phyloP scores from a whole-genome alignment of 2,329 filamentous ascomycete species.

The Exserohilum rostratum region DNA sequence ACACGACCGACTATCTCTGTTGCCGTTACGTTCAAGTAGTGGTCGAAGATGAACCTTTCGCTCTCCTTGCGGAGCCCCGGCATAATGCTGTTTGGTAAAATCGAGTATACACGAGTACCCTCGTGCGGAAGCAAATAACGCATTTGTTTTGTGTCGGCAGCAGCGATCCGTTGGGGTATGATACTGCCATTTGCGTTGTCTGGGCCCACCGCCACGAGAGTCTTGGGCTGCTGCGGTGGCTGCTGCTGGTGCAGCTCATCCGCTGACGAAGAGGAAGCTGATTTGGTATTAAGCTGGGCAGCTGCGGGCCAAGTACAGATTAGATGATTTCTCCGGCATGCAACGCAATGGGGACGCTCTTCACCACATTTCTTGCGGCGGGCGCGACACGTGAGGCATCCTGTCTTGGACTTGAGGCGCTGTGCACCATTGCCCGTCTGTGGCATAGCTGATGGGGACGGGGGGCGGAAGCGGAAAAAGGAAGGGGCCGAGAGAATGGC shows the following conservation, averaged over 20 bases:
- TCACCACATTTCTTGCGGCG: constrained; percentile 2
- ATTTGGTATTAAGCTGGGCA: background rate
- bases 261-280: background rate
- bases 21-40: constrained; percentile 4
- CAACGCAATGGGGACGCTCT: constrained; percentile 3
- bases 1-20: background rate
- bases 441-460: background rate
- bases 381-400: constrained; percentile 2
- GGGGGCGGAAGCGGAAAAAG: background rate
- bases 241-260: background rate
- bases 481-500: no score
- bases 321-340: constrained; percentile 3
- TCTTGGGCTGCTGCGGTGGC: background rate
- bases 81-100: background rate
- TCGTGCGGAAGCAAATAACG: background rate
- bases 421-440: background rate
- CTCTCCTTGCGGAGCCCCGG: constrained; percentile 1
- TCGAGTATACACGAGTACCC: background rate
- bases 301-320: constrained; percentile 7
- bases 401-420: constrained; percentile 2
- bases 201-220: no score
- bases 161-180: constrained; percentile 60
- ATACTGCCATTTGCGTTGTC: constrained; percentile 26
- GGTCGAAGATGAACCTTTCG: constrained; percentile 8
- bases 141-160: constrained; percentile 29